These are phyloP conservation scores for Tetrapisispora iriomotensis DNA, from an alignment of 805 yeast species.

Conservation along the genomic window DNA sequence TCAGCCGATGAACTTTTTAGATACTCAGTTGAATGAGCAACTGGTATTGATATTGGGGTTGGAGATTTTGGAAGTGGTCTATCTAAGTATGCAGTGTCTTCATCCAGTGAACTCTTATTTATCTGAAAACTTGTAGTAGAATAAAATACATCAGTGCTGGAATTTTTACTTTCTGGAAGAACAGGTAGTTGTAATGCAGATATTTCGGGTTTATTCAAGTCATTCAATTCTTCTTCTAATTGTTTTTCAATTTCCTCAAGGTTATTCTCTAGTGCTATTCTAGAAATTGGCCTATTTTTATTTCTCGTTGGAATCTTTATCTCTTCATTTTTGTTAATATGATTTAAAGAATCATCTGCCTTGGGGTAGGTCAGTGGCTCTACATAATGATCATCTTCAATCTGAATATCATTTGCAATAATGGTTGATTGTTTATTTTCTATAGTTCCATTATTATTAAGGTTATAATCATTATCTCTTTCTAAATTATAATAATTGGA, in stretches of 20 bases:
- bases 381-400: no score
- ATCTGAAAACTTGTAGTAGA: conserved; percentile 20
- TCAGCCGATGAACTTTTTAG: neutral
- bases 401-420: no score
- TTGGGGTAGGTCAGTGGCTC: no score
- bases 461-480: neutral
- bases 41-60: neutral
- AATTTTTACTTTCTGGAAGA: neutral
- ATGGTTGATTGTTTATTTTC: no score
- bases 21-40: neutral
- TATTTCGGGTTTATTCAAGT: neutral
- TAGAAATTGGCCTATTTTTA: conserved; percentile 25
- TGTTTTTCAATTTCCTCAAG: conserved; percentile 5
- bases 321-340: neutral
- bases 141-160: conserved; percentile 16
- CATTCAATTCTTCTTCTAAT: neutral
- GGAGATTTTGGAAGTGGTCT: conserved; percentile 21
- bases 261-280: conserved; percentile 10
- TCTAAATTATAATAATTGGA: conserved; percentile 1
- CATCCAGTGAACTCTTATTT: no score
- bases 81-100: conserved; percentile 12
- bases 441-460: no score
- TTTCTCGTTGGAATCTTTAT: conserved; percentile 26
- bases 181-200: neutral
- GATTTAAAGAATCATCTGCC: no score